phyloP scores from a whole-genome alignment of 805 yeast genomes.

The Isabelozyma heimii region DNA sequence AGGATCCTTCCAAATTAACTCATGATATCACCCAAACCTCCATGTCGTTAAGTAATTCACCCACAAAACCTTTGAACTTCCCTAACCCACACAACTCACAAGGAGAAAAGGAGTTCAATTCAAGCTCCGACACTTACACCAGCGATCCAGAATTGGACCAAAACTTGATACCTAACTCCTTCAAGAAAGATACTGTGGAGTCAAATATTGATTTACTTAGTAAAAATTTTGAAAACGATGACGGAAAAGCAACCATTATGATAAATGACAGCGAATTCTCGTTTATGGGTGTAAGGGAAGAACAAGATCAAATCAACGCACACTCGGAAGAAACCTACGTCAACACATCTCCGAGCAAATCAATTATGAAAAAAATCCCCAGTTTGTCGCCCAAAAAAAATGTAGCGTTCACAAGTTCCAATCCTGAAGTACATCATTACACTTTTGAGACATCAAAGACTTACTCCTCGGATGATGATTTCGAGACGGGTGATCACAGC shows the following conservation, averaged over 20 bases:
- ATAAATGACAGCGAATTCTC: constrained; percentile 23
- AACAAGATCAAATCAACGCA: constrained; percentile 1
- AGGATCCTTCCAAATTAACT: constrained; percentile 4
- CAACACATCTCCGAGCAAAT: constrained; percentile 33
- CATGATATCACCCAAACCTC: constrained; percentile 1
- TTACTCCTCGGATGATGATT: constrained; percentile 13
- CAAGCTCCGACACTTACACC: constrained; percentile 41
- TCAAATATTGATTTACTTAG: background rate
- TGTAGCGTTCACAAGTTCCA: constrained; percentile 30
- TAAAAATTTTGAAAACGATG: constrained; percentile 6
- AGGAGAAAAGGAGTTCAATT: constrained; percentile 27
- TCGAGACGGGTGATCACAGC: constrained; percentile 1
- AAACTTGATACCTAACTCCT: background rate
- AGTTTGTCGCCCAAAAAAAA: constrained; percentile 32
- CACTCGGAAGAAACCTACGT: constrained; percentile 3
- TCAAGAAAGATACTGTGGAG: background rate
- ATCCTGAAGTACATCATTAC: constrained; percentile 34
- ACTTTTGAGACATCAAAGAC: constrained; percentile 4
- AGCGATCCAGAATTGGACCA: constrained; percentile 20
- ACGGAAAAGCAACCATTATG: background rate
- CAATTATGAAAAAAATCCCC: constrained; percentile 31
- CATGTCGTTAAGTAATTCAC: constrained; percentile 19
- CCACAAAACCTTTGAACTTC: constrained; percentile 32
- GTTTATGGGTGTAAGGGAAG: constrained; percentile 11
- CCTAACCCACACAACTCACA: constrained; percentile 10